Evolutionary conservation across 73 alveolate genomes (phyloP).

Genomic region (Effrenium voratum): DNA sequence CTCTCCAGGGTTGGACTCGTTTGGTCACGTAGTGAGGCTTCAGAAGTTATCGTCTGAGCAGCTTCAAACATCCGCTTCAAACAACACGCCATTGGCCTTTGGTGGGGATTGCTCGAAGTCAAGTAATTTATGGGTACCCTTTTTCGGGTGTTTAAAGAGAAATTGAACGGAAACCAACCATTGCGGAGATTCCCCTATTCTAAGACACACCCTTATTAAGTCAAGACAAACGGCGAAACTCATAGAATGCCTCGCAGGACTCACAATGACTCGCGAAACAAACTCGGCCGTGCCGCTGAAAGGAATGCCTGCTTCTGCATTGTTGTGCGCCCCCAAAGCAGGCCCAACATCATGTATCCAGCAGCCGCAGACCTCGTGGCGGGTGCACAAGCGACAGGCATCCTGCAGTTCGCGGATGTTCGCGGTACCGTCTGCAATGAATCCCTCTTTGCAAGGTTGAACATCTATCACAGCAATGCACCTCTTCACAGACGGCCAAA

Average conservation of each 20-base stretch:
- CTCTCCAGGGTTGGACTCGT: too few relatives aligned
- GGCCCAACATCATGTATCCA: neutral
- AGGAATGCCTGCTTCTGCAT: neutral
- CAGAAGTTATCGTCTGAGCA: too few relatives aligned
- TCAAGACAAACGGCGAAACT: neutral
- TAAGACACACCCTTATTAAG: neutral
- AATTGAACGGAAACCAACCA: neutral
- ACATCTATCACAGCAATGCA: neutral
- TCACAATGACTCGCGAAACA: neutral
- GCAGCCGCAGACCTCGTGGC: slow-evolving; percentile 4
- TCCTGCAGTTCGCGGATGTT: neutral
- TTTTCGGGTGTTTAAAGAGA: neutral
- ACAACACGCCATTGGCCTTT: too few relatives aligned
- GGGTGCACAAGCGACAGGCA: neutral
- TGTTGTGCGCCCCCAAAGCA: neutral
- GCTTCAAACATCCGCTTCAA: too few relatives aligned
- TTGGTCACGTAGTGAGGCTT: too few relatives aligned
- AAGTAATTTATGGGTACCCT: too few relatives aligned
- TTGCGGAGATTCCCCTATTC: neutral
- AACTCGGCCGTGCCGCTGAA: neutral
- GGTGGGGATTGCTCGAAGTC: too few relatives aligned
- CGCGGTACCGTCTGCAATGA: neutral
- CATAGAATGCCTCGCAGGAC: neutral
- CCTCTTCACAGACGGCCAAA: neutral
- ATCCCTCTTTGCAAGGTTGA: neutral